Evolutionary conservation across 495 filamentous ascomycete species (phyloP).

Genomic region (Chaetomium tenue): DNA sequence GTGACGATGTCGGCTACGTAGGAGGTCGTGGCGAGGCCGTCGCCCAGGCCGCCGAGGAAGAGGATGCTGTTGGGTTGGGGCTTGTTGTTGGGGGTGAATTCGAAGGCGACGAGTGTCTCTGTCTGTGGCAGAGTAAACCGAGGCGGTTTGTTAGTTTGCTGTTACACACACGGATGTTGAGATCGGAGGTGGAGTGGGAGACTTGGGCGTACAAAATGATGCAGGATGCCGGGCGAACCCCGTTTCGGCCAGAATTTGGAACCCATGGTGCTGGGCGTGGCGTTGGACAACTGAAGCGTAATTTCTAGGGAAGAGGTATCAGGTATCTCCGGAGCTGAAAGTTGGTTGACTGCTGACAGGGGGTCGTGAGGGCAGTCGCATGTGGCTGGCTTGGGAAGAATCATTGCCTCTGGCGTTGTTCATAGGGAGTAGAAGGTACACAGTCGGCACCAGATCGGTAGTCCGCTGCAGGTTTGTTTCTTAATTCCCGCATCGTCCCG

Average conservation of each 20-base stretch:
- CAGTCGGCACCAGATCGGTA: background rate
- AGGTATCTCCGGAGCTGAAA: background rate
- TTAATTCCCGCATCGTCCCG: conserved; percentile 7
- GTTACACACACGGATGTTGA: background rate
- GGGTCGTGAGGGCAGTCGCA: background rate
- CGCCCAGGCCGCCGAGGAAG: conserved; percentile 70
- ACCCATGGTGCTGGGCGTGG: conserved; percentile 38
- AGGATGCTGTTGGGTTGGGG: conserved; percentile 58
- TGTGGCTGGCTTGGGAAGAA: background rate
- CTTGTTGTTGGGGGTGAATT: conserved; percentile 31
- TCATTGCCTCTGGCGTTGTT: background rate
- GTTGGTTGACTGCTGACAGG: background rate
- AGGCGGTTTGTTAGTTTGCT: background rate
- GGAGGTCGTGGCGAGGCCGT: conserved; percentile 64
- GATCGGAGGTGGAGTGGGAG: background rate
- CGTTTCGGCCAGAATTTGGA: conserved; percentile 53
- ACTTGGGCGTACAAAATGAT: conserved; percentile 49
- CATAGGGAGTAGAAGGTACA: background rate
- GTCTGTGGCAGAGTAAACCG: conserved; percentile 33
- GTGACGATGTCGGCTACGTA: conserved; percentile 57
- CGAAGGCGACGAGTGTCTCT: conserved; percentile 48
- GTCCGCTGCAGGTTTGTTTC: background rate
- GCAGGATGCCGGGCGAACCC: conserved; percentile 54
- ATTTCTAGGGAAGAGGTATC: background rate
- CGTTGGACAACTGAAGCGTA: background rate